Percentiles rank a stretch among this genome's conserved stretches.
phyloP scores from a whole-genome alignment of 2,329 filamentous ascomycete genomes.

The Scortechinia acanthostroma region DNA sequence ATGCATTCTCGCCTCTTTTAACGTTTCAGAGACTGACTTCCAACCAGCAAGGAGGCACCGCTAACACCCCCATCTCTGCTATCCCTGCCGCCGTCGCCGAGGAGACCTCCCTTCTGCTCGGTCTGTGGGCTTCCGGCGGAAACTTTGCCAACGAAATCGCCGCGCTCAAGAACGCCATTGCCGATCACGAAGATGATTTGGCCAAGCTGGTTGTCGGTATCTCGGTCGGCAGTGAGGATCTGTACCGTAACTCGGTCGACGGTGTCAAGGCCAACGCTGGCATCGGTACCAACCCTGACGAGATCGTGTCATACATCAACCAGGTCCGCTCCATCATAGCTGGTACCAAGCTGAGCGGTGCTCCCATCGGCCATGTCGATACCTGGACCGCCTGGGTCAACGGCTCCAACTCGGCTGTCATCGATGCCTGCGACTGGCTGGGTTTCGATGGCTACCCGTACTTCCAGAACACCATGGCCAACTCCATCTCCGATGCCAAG shows the following conservation, averaged over 20 bases:
- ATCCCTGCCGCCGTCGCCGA: constrained; percentile 79
- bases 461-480: constrained; percentile 65
- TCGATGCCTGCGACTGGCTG: constrained; percentile 68
- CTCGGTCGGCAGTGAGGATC: constrained; percentile 79
- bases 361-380: constrained; percentile 75
- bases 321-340: constrained; percentile 57
- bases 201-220: constrained; percentile 69
- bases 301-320: constrained; percentile 63
- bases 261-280: constrained; percentile 57
- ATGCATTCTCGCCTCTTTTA: background rate
- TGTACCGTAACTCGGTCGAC: constrained; percentile 71
- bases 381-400: constrained; percentile 81
- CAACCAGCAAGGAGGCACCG: constrained; percentile 52
- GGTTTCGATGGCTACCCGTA: constrained; percentile 82
- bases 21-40: constrained; percentile 9
- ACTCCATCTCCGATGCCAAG: constrained; percentile 57
- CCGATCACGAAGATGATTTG: constrained; percentile 60
- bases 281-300: constrained; percentile 52
- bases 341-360: constrained; percentile 48
- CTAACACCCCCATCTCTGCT: constrained; percentile 59
- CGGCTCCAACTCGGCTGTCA: constrained; percentile 61
- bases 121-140: constrained; percentile 74
- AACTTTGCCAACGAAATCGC: constrained; percentile 68
- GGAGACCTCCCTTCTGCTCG: constrained; percentile 72
- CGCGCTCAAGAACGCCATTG: constrained; percentile 65